Base-by-base conservation (phyloP, 1,284 basidiomycete genomes). In the Heliocybe sulcata region DNA sequence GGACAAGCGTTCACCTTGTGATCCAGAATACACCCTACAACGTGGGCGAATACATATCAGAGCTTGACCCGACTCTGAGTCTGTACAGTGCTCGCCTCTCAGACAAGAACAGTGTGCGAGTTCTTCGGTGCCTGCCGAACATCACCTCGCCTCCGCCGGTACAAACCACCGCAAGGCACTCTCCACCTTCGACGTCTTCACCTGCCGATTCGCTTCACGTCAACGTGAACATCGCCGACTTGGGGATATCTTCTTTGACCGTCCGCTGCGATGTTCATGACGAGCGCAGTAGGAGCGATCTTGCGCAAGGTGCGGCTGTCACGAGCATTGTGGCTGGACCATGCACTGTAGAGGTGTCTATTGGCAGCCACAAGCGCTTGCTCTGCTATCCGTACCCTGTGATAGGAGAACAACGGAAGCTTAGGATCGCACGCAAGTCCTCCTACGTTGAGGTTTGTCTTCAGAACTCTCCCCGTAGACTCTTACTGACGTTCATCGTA, bases 341-440 rank as follows among this genome's bases (percentile, higher is more conserved):
- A 8, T 54, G 53, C 45, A 49, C 45, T 3, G 9, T 54, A 45
- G n/a, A 19, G 23, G 26, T 54, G 16, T 22, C 35, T 12, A 25
- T 53, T 6, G 52, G 52, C 3, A 11, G 3, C 4, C 20, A 6
- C 19, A 45, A 25, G 9, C 22, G 20, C 22, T 3, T 26, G 3
- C 22, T 53, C 3, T 2, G 4, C 11, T 53, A 42, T 31, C 33
- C 33, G n/a, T 53, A 9, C 16, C 35, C 52, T 6, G 23, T 53
- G 6, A 25, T 23, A 6, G 52, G 52, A 45, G 35, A 19, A 9
- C 4, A 20, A 23, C 14, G 3, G 6, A 49, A 29, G 27, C 20
- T 23, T 11, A 35, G 53, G 20, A 31, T 54, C 4, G 45, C 53
- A 14, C n/a, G 53, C 14, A 54, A 49, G 38, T 54, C 53, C 11